These are phyloP conservation scores for Sarocladium brachiariae DNA, from an alignment of 2,329 filamentous ascomycete species.

Conservation along the genomic window DNA sequence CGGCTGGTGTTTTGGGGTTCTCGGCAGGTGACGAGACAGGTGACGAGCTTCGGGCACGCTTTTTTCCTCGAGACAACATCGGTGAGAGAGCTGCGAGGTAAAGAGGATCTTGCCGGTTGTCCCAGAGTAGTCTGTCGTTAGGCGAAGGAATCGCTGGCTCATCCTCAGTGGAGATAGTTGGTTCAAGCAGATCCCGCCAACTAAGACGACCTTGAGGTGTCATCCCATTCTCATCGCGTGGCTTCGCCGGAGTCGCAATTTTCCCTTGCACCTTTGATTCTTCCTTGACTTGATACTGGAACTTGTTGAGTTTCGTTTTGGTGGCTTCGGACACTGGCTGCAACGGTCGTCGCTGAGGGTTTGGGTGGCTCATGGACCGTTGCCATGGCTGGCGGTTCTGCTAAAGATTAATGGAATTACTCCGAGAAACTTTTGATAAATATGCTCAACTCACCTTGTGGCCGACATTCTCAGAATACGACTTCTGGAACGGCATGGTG, in stretches of 20 bases:
- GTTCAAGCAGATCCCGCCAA: slow-evolving; percentile 52
- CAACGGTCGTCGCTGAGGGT: slow-evolving; percentile 29
- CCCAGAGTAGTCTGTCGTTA: slow-evolving; percentile 56
- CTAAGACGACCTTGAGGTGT: slow-evolving; percentile 43
- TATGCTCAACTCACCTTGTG: slow-evolving; percentile 22
- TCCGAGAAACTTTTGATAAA: not conserved
- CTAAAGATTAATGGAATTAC: slow-evolving; percentile 10
- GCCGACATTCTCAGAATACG: slow-evolving; percentile 30
- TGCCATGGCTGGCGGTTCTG: slow-evolving; percentile 43
- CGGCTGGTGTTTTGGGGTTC: slow-evolving; percentile 34
- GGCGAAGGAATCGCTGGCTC: slow-evolving; percentile 44
- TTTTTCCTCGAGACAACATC: slow-evolving; percentile 47
- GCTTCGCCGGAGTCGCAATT: slow-evolving; percentile 13
- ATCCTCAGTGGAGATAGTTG: slow-evolving; percentile 33
- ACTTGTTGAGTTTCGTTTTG: slow-evolving; percentile 55
- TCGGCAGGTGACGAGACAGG: slow-evolving; percentile 61
- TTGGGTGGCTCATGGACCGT: slow-evolving; percentile 46
- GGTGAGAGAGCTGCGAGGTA: slow-evolving; percentile 38
- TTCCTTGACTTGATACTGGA: slow-evolving; percentile 31
- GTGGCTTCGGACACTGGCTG: slow-evolving; percentile 50
- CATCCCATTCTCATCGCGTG: slow-evolving; percentile 22
- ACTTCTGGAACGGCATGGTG: slow-evolving; percentile 31
- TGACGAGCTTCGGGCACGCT: slow-evolving; percentile 68
- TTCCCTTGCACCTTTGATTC: slow-evolving; percentile 9
- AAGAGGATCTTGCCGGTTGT: slow-evolving; percentile 38